Conservation (phyloP, 345 rosid species). For the Salix caprea region DNA sequence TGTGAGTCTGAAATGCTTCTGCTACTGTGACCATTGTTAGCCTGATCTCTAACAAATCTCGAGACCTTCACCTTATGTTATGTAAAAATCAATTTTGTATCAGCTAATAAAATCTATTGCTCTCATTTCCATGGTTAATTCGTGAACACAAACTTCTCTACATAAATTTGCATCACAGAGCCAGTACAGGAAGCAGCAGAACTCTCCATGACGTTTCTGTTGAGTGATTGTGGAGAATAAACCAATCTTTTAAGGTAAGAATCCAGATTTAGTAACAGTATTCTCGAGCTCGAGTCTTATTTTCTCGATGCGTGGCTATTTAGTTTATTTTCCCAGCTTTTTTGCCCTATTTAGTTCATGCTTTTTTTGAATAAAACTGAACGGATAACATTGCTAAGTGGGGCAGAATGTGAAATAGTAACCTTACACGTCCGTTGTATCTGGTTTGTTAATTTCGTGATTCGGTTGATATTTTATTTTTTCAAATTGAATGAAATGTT, state of each 20-base stretch:
- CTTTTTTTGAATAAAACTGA: background rate
- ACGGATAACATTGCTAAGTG: background rate
- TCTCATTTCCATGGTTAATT: background rate
- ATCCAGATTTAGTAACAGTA: background rate
- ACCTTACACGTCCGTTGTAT: background rate
- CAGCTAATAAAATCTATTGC: conserved; percentile 14
- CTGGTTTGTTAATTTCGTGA: too few species aligned
- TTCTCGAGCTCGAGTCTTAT: background rate
- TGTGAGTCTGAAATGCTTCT: conserved; percentile 29
- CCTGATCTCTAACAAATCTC: conserved; percentile 15
- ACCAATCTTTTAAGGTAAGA: background rate
- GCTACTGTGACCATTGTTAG: background rate
- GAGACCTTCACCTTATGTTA: background rate
- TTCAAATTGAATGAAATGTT: too few species aligned
- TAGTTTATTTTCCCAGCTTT: background rate
- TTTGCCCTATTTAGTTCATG: background rate
- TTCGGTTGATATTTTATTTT: too few species aligned
- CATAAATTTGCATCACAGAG: too few species aligned
- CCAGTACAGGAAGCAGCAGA: background rate
- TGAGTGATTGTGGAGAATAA: background rate
- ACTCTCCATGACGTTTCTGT: background rate
- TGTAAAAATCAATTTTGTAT: conserved; percentile 37
- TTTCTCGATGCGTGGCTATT: background rate
- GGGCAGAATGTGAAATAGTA: background rate
- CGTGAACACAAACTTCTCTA: background rate